These are phyloP conservation scores for Eragrostis curvula DNA, from an alignment of 176 grass and related monocot species.

Conservation along the genomic window DNA sequence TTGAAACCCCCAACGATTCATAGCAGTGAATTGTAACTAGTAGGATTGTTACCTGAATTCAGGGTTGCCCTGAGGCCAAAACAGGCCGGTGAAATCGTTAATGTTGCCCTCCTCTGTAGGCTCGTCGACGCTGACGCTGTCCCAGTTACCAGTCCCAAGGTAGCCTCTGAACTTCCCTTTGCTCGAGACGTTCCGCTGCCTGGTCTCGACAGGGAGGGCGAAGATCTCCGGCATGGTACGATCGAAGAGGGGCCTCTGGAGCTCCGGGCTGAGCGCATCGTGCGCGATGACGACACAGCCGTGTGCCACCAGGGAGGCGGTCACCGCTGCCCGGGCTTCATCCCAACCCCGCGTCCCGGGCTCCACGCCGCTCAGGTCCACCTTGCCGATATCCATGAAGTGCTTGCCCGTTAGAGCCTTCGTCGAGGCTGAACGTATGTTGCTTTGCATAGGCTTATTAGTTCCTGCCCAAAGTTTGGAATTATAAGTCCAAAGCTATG, in stretches of 20 bases:
- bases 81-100: conserved; percentile 29
- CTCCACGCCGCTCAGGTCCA: conserved; percentile 41
- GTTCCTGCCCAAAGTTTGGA: too few species aligned
- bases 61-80: conserved; percentile 55
- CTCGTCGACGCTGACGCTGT: conserved; percentile 48
- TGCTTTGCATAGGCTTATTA: too few species aligned
- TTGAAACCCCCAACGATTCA: neutral
- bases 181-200: conserved; percentile 5
- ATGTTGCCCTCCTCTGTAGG: conserved; percentile 17
- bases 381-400: neutral
- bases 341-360: conserved; percentile 46
- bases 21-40: neutral
- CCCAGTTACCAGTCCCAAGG: conserved; percentile 37
- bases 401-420: too few species aligned
- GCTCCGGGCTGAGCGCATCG: conserved; percentile 36
- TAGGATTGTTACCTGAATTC: conserved; percentile 40
- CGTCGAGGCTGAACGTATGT: too few species aligned
- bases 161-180: conserved; percentile 25
- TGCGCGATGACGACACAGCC: conserved; percentile 54
- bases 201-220: conserved; percentile 46
- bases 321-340: conserved; percentile 19
- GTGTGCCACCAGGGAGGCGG: conserved; percentile 41
- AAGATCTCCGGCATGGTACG: conserved; percentile 46
- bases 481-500: too few species aligned
- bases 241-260: conserved; percentile 43